Conservation (phyloP, 768 basidiomycete species). For the Lactifluus rugatus region DNA sequence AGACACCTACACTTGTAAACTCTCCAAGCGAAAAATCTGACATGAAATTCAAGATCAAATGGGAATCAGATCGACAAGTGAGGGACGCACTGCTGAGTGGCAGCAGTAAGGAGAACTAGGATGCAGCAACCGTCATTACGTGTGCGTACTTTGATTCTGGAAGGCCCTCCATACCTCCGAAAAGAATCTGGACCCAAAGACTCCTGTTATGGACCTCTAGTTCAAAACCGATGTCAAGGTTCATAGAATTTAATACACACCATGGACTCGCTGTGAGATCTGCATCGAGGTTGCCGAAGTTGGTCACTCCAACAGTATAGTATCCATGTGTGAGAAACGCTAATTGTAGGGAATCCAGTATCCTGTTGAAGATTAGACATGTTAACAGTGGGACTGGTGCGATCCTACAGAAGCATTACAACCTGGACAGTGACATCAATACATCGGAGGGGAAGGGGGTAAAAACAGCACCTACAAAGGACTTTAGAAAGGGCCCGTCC, state of each 20-base stretch:
- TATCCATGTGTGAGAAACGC: not conserved
- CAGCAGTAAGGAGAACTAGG: not conserved
- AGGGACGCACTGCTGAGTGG: not conserved
- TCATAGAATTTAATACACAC: not conserved
- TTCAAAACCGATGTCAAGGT: not conserved
- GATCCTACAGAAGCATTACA: not conserved
- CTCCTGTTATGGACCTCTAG: not conserved
- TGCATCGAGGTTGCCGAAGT: not conserved
- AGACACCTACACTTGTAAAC: not conserved
- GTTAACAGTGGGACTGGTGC: too few species aligned
- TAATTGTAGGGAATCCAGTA: not conserved
- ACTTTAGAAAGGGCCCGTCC: not conserved
- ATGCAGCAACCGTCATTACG: not conserved
- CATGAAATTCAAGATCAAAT: not conserved
- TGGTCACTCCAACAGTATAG: not conserved
- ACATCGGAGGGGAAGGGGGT: not conserved
- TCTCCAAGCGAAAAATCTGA: conserved; percentile 8
- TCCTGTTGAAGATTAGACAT: not conserved
- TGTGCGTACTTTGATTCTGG: not conserved
- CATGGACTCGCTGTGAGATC: not conserved
- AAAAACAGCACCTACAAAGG: not conserved
- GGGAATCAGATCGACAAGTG: not conserved
- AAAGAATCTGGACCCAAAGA: not conserved
- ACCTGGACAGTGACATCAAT: not conserved
- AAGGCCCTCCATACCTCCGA: not conserved